Evolutionary conservation across 2,329 filamentous ascomycete species (phyloP).

Genomic region (Cytospora chrysosperma): DNA sequence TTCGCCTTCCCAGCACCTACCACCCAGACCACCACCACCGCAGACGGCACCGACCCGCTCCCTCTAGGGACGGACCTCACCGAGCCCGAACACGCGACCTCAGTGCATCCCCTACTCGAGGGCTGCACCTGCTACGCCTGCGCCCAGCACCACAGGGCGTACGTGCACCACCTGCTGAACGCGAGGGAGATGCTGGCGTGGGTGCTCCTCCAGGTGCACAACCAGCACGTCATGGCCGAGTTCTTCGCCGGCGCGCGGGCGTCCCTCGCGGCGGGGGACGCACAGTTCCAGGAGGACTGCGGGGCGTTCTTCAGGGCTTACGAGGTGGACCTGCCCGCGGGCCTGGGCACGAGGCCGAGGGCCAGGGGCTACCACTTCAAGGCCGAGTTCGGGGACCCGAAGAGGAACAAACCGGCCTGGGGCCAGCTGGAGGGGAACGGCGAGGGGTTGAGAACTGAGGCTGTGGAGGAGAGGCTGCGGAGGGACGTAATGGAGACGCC

Average conservation of each 20-base stretch:
- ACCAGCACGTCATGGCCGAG: slow-evolving; percentile 67
- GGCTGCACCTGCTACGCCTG: slow-evolving; percentile 82
- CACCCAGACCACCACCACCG: slow-evolving; percentile 16
- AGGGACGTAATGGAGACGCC: slow-evolving; percentile 50
- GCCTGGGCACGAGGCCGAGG: slow-evolving; percentile 75
- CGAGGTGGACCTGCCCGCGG: slow-evolving; percentile 67
- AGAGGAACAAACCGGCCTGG: slow-evolving; percentile 68
- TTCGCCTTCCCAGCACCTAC: slow-evolving; percentile 66
- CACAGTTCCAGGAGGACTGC: slow-evolving; percentile 57
- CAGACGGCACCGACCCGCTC: slow-evolving; percentile 26
- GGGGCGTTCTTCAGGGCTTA: slow-evolving; percentile 55
- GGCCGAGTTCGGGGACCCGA: slow-evolving; percentile 62
- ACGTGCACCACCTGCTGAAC: slow-evolving; percentile 79
- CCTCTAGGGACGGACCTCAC: slow-evolving; percentile 81
- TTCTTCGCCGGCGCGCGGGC: slow-evolving; percentile 74
- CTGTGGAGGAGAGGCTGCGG: slow-evolving; percentile 39
- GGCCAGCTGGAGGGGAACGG: slow-evolving; percentile 47
- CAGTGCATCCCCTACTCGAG: slow-evolving; percentile 59
- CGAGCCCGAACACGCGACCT: slow-evolving; percentile 58
- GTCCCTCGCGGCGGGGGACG: slow-evolving; percentile 57
- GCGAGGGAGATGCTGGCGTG: slow-evolving; percentile 97
- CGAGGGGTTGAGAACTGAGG: slow-evolving; percentile 29
- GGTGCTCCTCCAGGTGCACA: slow-evolving; percentile 90
- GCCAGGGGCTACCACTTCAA: slow-evolving; percentile 82
- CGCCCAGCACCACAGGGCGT: slow-evolving; percentile 79